Conservation (phyloP, 306 rosid species). For the Psophocarpus tetragonolobus region DNA sequence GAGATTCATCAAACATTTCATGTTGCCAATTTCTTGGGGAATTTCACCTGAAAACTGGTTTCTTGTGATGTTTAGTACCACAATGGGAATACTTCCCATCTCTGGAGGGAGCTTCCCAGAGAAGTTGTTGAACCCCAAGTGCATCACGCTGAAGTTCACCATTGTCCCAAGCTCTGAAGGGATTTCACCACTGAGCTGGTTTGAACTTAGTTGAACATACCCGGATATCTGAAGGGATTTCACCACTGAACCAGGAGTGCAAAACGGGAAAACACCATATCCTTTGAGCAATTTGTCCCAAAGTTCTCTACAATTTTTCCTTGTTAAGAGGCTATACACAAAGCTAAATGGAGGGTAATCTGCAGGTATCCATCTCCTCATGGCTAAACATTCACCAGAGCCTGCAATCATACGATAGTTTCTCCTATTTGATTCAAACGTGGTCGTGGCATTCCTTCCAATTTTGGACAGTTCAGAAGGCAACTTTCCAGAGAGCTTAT, state of each 20-base stretch:
- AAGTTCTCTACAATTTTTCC: slow-evolving; percentile 76
- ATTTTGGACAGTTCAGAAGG: slow-evolving; percentile 69
- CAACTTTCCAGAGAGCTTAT: slow-evolving; percentile 63
- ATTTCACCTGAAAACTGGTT: slow-evolving; percentile 83
- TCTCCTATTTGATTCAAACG: slow-evolving; percentile 57
- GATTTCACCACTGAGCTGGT: slow-evolving; percentile 67
- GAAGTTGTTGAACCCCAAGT: slow-evolving; percentile 65
- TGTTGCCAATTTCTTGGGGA: slow-evolving; percentile 56
- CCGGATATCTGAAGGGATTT: slow-evolving; percentile 71
- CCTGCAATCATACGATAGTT: slow-evolving; percentile 47
- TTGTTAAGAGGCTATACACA: slow-evolving; percentile 67
- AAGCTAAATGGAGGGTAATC: slow-evolving; percentile 95
- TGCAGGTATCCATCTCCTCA: slow-evolving; percentile 97
- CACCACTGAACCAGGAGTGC: slow-evolving; percentile 58
- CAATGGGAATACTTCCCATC: slow-evolving; percentile 59
- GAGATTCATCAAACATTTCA: slow-evolving; percentile 68
- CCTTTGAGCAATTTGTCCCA: slow-evolving; percentile 89
- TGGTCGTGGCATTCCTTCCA: slow-evolving; percentile 57
- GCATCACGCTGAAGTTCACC: slow-evolving; percentile 73
- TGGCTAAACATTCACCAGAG: slow-evolving; percentile 86
- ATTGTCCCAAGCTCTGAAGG: slow-evolving; percentile 70
- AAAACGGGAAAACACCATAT: slow-evolving; percentile 59
- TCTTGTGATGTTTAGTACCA: slow-evolving; percentile 58
- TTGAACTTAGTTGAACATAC: slow-evolving; percentile 77
- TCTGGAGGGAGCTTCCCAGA: slow-evolving; percentile 69